Evolutionary conservation across 129 eudicot species (phyloP).

Genomic region (Flaveria robusta): DNA sequence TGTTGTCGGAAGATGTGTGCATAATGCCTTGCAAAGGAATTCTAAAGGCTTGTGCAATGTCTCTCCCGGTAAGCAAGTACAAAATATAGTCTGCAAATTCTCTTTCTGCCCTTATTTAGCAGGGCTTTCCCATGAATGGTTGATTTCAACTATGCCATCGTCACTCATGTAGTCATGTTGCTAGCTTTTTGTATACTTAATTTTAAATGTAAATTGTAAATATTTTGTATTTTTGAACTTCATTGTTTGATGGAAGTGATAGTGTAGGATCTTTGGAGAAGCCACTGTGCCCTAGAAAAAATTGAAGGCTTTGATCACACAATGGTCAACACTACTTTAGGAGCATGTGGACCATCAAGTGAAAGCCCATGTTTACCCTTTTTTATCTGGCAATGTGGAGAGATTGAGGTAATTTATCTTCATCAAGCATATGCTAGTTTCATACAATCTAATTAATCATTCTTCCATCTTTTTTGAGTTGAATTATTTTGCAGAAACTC

Average conservation of each 20-base stretch:
- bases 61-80: conserved; percentile 69
- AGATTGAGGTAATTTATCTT: conserved; percentile 50
- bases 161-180: too few relatives aligned
- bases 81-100: neutral
- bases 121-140: neutral
- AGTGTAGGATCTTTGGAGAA: conserved; percentile 87
- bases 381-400: conserved; percentile 85
- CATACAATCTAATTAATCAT: neutral
- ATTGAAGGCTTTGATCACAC: conserved; percentile 90
- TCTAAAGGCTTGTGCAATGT: conserved; percentile 81
- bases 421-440: conserved; percentile 1
- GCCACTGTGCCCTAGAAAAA: conserved; percentile 60
- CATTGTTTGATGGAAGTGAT: conserved; percentile 12
- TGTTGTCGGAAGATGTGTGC: conserved; percentile 61
- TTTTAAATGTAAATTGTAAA: neutral
- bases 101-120: neutral
- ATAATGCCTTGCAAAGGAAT: conserved; percentile 91
- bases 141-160: neutral
- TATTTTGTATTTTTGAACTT: neutral
- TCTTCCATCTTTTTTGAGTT: neutral
- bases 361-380: conserved; percentile 69
- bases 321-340: conserved; percentile 65
- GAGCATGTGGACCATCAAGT: conserved; percentile 69
- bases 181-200: neutral
- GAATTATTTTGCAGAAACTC: conserved; percentile 55